These are phyloP conservation scores for Umbilicus rupestris DNA, from an alignment of 164 flowering plant genomes.

Conservation along the genomic window DNA sequence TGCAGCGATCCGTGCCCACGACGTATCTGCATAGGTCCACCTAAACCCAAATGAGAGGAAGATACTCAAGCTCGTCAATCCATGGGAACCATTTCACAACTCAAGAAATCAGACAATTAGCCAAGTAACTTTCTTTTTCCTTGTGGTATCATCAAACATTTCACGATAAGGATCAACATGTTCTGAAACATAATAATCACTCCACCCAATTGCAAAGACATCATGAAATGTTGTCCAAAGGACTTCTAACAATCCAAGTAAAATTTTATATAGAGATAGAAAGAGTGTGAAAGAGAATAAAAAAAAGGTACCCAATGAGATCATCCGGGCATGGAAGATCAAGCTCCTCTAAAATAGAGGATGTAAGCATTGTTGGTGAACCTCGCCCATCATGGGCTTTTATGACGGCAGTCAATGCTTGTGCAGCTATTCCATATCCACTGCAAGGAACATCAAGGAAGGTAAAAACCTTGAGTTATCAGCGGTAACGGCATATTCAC, in stretches of 20 bases:
- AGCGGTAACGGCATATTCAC: conserved; percentile 51
- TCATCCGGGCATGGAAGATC: conserved; percentile 78
- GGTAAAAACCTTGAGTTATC: conserved; percentile 11
- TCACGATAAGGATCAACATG: too few relatives aligned
- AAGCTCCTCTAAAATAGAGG: conserved; percentile 37
- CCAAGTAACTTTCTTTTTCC: too few relatives aligned
- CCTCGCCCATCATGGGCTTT: conserved; percentile 94
- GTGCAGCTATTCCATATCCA: conserved; percentile 96
- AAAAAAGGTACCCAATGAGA: conserved; percentile 58
- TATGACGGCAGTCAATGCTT: conserved; percentile 78
- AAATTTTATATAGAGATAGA: too few relatives aligned
- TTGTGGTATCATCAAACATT: too few relatives aligned
- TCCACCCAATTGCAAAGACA: too few relatives aligned
- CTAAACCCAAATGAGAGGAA: conserved; percentile 21
- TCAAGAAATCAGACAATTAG: too few relatives aligned
- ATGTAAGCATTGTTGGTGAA: conserved; percentile 59
- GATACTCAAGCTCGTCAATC: background rate
- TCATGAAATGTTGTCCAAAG: too few relatives aligned
- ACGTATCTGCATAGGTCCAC: conserved; percentile 97
- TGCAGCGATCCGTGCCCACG: conserved; percentile 96
- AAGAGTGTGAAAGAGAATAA: background rate
- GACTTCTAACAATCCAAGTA: too few relatives aligned
- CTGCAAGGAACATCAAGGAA: conserved; percentile 25
- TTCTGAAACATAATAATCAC: too few relatives aligned
- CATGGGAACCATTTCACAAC: too few relatives aligned